Evolutionary conservation across 1,284 basidiomycete genomes (phyloP), one percentile per base, ranked within the genome.

Genomic region (Leccinum griseonigrum): DNA sequence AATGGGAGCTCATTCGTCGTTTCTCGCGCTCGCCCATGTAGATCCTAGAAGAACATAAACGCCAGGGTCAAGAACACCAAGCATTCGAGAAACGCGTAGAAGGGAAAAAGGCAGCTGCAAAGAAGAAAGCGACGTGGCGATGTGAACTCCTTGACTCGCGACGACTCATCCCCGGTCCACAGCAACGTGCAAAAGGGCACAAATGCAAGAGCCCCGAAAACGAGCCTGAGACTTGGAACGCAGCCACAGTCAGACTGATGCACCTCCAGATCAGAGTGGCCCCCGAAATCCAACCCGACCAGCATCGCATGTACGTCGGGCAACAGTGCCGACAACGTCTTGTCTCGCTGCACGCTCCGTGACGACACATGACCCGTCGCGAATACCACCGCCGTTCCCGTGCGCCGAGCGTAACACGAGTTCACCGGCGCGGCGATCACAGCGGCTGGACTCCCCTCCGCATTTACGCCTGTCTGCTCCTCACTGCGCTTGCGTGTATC

Each of bases 21-120:
- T 26, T 51, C 14, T 16, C n/a, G 16, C 29, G 51, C n/a, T 51
- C n/a, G 48, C 28, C 8, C 14, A 7, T n/a, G 10, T 71, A 92
- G 89, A 94, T 95, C 40, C 81, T 99, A 7, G 87, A 92, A 28
- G 90, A 94, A 66, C 85, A 92, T 71, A 87, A 85, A 64, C 81
- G 83, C 3, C 93, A 97, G 77, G 97, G 96, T 3, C 87, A 90
- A 66, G 95, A 97, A 75, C 95, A 97, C 64, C 87, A 95, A 66
- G 95, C 88, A 29, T 83, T 98, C 50, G 92, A 94, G 77, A 91
- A 90, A 66, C 85, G 90, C 40, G 92, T 92, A 8, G 82, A 89
- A 68, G 86, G 86, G 64, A 92, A 92, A 80, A 92, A 91, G 67
- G 88, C 87, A 31, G 88, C 86, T 9, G 90, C 89, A 3, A 91